A percentile compares a stretch with the other conserved stretches of the same genome.
Conservation (phyloP, 108 stramenopile species). For the Pseudonitzschia pungens region DNA sequence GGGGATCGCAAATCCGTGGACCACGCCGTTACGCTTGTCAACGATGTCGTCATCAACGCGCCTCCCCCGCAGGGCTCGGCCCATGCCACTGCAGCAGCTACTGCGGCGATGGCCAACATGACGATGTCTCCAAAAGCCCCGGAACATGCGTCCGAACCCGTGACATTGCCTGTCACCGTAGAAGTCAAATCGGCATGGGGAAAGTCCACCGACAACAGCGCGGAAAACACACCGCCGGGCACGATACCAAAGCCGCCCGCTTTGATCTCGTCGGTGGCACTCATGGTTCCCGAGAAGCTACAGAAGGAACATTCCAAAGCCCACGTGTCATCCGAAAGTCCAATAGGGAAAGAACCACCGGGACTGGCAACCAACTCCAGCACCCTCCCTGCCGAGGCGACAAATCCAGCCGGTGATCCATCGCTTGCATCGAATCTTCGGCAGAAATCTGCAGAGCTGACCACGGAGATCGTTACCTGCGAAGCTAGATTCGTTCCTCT, state of each 20-base stretch:
- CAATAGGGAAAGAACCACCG: neutral
- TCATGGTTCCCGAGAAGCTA: neutral
- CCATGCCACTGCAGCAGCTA: neutral
- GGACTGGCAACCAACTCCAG: too few relatives aligned
- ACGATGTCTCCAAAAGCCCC: neutral
- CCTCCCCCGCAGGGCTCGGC: slow-evolving; percentile 34
- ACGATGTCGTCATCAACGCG: slow-evolving; percentile 76
- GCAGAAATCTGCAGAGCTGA: neutral
- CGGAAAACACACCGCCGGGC: neutral
- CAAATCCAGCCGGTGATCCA: slow-evolving; percentile 5
- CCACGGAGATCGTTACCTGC: slow-evolving; percentile 45
- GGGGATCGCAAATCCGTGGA: slow-evolving; percentile 76
- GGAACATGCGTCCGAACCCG: neutral
- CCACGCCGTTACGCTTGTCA: slow-evolving; percentile 68
- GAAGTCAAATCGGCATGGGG: slow-evolving; percentile 16
- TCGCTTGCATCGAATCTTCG: neutral
- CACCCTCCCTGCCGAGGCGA: neutral
- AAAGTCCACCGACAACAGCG: neutral
- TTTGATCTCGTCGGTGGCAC: neutral
- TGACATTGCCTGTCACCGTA: neutral
- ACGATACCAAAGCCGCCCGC: slow-evolving; percentile 12
- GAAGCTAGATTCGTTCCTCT: slow-evolving; percentile 82
- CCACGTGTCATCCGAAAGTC: neutral
- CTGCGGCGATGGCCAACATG: slow-evolving; percentile 7
- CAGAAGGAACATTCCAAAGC: neutral